phyloP scores from a whole-genome alignment of 1,139 yeast species.

The Geotrichum carabidarum region DNA sequence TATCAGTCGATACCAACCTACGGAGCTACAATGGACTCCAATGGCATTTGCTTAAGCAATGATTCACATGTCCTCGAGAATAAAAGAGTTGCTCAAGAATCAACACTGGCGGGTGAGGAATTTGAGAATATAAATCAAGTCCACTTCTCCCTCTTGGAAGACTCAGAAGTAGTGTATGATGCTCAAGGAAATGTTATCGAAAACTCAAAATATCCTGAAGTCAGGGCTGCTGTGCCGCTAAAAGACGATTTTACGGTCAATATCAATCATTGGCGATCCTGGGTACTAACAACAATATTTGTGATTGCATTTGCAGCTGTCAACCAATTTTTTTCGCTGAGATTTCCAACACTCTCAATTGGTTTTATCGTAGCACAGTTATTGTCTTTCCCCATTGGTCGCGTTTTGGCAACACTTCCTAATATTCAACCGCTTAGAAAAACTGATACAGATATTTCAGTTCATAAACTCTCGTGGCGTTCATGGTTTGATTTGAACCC shows the following conservation, averaged over 20 bases:
- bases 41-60: background rate
- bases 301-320: conserved; percentile 44
- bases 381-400: conserved; percentile 51
- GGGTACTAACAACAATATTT: conserved; percentile 34
- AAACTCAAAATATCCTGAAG: conserved; percentile 55
- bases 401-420: conserved; percentile 40
- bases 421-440: conserved; percentile 42
- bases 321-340: conserved; percentile 49
- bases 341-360: conserved; percentile 45
- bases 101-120: too few relatives aligned
- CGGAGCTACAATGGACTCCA: background rate
- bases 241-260: conserved; percentile 45
- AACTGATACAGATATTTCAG: conserved; percentile 33
- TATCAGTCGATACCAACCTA: background rate
- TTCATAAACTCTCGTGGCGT: conserved; percentile 40
- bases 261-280: conserved; percentile 51
- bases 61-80: too few relatives aligned
- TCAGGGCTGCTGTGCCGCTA: conserved; percentile 56
- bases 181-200: background rate
- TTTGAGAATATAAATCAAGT: too few relatives aligned
- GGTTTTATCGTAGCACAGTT: conserved; percentile 49
- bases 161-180: background rate
- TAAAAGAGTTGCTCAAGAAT: too few relatives aligned
- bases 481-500: conserved; percentile 48
- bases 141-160: background rate